These are phyloP conservation scores for Barnettozyma vustinii DNA, from an alignment of 805 yeast species.

Conservation along the genomic window DNA sequence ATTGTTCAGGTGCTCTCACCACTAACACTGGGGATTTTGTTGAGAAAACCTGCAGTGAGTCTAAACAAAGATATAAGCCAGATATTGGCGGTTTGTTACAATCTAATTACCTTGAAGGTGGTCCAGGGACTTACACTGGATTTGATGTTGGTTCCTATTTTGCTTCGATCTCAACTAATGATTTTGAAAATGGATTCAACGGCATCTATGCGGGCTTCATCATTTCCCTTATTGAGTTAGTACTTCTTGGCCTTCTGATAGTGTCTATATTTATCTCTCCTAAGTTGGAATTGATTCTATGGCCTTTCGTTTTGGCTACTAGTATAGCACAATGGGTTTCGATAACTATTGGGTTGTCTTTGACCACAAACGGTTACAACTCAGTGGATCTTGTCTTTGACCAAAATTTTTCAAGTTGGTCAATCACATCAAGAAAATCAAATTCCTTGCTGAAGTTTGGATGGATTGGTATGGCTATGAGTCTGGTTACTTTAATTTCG, in stretches of 20 bases:
- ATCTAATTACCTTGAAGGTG: neutral
- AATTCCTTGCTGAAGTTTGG: neutral
- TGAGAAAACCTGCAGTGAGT: neutral
- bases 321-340: constrained; percentile 4
- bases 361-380: neutral
- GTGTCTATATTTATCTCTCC: neutral
- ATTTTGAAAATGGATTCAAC: constrained; percentile 1
- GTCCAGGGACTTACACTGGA: neutral
- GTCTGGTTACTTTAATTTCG: neutral
- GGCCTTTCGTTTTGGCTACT: neutral
- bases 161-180: neutral
- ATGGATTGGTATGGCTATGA: constrained; percentile 3
- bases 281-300: neutral
- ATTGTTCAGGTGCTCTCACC: neutral
- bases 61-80: neutral
- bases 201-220: constrained; percentile 3
- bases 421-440: neutral
- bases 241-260: neutral
- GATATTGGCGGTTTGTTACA: constrained; percentile 1
- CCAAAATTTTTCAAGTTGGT: neutral
- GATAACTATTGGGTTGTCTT: neutral
- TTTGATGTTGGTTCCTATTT: neutral
- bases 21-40: neutral
- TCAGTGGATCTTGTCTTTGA: neutral
- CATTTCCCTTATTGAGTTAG: neutral